These are phyloP conservation scores for Kickxella alabastrina DNA, from an alignment of 192 early-diverging fungal species.

Conservation along the genomic window DNA sequence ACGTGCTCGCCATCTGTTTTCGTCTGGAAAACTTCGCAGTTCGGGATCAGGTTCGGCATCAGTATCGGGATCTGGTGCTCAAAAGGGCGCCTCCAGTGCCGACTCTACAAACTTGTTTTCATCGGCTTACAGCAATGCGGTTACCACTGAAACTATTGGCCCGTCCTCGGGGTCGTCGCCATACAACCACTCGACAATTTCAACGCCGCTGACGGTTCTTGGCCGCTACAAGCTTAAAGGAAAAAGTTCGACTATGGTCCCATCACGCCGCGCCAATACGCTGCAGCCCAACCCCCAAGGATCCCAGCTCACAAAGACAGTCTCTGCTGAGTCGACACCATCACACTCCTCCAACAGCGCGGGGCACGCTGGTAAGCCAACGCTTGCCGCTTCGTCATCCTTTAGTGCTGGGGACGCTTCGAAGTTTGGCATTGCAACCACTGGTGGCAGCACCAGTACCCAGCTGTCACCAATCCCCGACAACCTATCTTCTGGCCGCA, in stretches of 20 bases:
- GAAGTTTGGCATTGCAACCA: slow-evolving; percentile 4
- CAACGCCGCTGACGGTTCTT: slow-evolving; percentile 40
- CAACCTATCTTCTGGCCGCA: background rate
- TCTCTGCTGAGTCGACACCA: slow-evolving; percentile 23
- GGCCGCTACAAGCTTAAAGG: slow-evolving; percentile 51
- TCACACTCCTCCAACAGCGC: slow-evolving; percentile 4
- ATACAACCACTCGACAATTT: slow-evolving; percentile 40
- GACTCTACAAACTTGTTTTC: slow-evolving; percentile 28
- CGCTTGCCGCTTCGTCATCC: slow-evolving; percentile 1
- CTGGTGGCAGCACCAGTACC: background rate
- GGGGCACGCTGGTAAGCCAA: slow-evolving; percentile 4
- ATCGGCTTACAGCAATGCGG: slow-evolving; percentile 42
- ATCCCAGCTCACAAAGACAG: slow-evolving; percentile 13
- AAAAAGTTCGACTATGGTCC: slow-evolving; percentile 32
- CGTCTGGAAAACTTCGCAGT: slow-evolving; percentile 23
- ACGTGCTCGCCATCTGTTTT: slow-evolving; percentile 47
- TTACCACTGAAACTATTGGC: slow-evolving; percentile 26
- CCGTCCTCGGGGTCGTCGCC: slow-evolving; percentile 31
- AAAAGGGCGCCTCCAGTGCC: slow-evolving; percentile 7
- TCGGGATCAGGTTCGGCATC: background rate
- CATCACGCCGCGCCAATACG: slow-evolving; percentile 28
- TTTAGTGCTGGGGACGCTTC: slow-evolving; percentile 9
- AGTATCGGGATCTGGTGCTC: too few relatives aligned
- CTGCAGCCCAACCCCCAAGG: slow-evolving; percentile 12
- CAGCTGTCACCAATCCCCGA: slow-evolving; percentile 1